These are phyloP conservation scores for Urostyla sp. DNA, from an alignment of 73 alveolate genomes.

Conservation along the genomic window DNA sequence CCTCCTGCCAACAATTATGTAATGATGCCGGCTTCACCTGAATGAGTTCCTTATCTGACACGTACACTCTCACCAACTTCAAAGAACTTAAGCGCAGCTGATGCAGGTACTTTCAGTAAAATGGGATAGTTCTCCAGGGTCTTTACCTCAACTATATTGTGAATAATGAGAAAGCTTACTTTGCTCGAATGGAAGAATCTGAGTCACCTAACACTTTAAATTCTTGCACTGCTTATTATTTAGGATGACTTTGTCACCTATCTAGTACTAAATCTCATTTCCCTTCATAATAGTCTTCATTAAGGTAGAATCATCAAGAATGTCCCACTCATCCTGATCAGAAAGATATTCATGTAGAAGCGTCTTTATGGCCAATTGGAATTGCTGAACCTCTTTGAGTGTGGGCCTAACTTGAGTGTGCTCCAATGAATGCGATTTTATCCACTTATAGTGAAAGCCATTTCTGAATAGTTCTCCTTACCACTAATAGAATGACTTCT, in stretches of 20 bases:
- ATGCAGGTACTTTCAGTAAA: background rate
- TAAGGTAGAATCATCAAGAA: conserved; percentile 28
- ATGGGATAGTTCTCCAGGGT: conserved; percentile 19
- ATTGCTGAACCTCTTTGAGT: conserved; percentile 40
- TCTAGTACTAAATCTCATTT: background rate
- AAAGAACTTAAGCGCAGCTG: conserved; percentile 21
- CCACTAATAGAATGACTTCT: conserved; percentile 47
- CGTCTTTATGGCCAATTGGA: background rate
- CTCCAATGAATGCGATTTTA: background rate
- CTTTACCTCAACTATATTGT: background rate
- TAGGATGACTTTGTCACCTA: conserved; percentile 56
- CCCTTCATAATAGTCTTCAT: conserved; percentile 31
- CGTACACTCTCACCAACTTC: conserved; percentile 50
- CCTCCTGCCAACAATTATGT: conserved; percentile 17
- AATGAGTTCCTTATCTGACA: conserved; percentile 40
- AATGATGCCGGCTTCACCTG: conserved; percentile 47
- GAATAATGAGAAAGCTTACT: background rate
- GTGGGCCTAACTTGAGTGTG: conserved; percentile 20
- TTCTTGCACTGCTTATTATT: background rate
- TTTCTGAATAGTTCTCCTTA: conserved; percentile 31
- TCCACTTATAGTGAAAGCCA: conserved; percentile 22
- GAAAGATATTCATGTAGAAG: background rate
- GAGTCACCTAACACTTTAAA: background rate
- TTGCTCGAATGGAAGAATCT: background rate
- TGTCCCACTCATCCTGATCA: conserved; percentile 60